phyloP scores from a whole-genome alignment of 345 rosid genomes.

The Trapa incisa region DNA sequence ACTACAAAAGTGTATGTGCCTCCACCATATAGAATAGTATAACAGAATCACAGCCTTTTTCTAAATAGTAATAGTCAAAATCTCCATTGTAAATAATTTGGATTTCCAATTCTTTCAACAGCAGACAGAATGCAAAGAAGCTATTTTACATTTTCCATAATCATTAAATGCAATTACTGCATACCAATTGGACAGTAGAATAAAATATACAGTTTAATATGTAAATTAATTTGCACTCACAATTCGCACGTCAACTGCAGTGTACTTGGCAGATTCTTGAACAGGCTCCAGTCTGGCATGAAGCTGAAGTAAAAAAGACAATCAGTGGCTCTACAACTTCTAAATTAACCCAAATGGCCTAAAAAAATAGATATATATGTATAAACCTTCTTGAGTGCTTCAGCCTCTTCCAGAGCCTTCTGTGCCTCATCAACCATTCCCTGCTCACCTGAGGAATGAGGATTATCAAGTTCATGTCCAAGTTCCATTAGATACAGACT shows the following conservation, averaged over 20 bases:
- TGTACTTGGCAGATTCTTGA: conserved; percentile 67
- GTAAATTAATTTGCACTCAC: conserved; percentile 33
- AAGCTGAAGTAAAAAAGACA: conserved; percentile 36
- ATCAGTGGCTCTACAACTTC: not conserved
- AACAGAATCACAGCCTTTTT: not conserved
- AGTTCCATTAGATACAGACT: not conserved
- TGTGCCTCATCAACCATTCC: conserved; percentile 99
- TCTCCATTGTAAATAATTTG: not conserved
- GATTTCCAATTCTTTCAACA: not conserved
- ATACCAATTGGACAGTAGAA: too few species aligned
- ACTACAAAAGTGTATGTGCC: not conserved
- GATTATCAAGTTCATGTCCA: not conserved
- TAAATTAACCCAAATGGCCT: not conserved
- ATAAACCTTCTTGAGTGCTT: conserved; percentile 91
- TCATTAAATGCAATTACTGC: not conserved
- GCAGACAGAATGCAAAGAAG: not conserved
- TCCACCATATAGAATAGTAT: not conserved
- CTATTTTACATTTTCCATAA: not conserved
- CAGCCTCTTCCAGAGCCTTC: conserved; percentile 96
- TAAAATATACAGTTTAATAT: not conserved
- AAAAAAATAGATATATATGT: not conserved
- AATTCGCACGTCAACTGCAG: conserved; percentile 95
- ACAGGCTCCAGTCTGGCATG: conserved; percentile 69
- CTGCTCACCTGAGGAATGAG: conserved; percentile 57
- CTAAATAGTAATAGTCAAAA: not conserved